Evolutionary conservation across 148 eudicot species (phyloP), one percentile per base, ranked within the genome.

Genomic region (Bassia scoparia): DNA sequence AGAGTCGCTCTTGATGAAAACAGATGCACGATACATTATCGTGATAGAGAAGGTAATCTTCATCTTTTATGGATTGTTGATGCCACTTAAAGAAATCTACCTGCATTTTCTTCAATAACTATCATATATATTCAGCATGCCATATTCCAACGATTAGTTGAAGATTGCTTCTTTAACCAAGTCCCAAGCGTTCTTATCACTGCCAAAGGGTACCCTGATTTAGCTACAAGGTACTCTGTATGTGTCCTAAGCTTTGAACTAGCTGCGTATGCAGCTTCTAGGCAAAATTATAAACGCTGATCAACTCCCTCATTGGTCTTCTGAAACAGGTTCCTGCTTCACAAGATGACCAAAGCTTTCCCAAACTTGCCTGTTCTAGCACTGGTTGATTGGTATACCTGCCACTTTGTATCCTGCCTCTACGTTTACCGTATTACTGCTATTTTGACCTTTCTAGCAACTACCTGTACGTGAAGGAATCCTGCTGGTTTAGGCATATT

Each of bases 171-270:
- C 61, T 92, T 88, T 82, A 92, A 90, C 75, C 91, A 96, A 82
- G 85, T 96, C 71, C 99, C 99, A 41, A 81, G 96, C 85, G 90
- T 96, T 83, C 86, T 96, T 64, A 90, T 96, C 74, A 96, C 99
- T 35, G 97, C 95, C 68, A 96, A 90, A 84, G 99, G 99, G 71
- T 96, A 88, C 73, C 99, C 99, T 35, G 97, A 96, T 76, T 81
- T 96, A 70, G 99, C 97, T 59, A 96, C 99, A 79, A 86, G 97
- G 99, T 95, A 77, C 44, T 41, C 12, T 41, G 46, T 41, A 41
- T 41, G 46, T 61, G 23, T 38, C 56, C 65, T 35, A 59, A 20
- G 38, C 35, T 54, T 20, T 37, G 15, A 21, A 4, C 3, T 50
- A 59, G 31, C 1, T 17, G 37, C 4, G 16, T 38, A 18, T 7